These are phyloP conservation scores for Cryptococcus jaspeensis DNA, from an alignment of 1,284 basidiomycete genomes.

Conservation along the genomic window DNA sequence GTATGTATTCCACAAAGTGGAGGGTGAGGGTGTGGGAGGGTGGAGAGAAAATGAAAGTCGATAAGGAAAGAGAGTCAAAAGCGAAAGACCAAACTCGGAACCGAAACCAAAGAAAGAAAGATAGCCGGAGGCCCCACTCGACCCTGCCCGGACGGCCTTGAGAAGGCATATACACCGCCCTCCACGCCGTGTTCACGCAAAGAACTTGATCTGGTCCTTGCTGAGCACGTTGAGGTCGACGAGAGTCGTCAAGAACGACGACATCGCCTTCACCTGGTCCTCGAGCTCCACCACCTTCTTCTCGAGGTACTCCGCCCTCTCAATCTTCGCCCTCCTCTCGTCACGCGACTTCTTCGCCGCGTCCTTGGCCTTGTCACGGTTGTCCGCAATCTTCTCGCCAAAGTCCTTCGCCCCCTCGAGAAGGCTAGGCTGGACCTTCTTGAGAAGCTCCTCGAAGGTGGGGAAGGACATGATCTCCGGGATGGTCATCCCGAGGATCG, in stretches of 20 bases:
- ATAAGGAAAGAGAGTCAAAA: too few relatives aligned
- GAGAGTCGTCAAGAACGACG: slow-evolving; percentile 22
- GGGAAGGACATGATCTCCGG: slow-evolving; percentile 34
- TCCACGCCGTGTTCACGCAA: slow-evolving; percentile 2
- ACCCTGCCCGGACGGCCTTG: too few relatives aligned
- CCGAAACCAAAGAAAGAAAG: too few relatives aligned
- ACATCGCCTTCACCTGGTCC: slow-evolving; percentile 26
- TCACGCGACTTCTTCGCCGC: slow-evolving; percentile 45
- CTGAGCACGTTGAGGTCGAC: slow-evolving; percentile 29
- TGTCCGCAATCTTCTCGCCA: slow-evolving; percentile 40
- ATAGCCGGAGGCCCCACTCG: too few relatives aligned
- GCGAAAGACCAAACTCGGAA: too few relatives aligned
- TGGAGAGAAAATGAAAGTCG: too few relatives aligned
- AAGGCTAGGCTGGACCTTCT: slow-evolving; percentile 29
- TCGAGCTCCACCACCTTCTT: slow-evolving; percentile 33
- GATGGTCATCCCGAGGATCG: slow-evolving; percentile 34
- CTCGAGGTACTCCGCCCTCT: slow-evolving; percentile 31
- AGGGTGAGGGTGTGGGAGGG: too few relatives aligned
- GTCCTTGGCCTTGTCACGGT: slow-evolving; percentile 44
- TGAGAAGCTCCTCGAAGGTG: slow-evolving; percentile 27
- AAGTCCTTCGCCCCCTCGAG: slow-evolving; percentile 30
- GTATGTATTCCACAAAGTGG: too few relatives aligned
- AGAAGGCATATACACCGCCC: too few relatives aligned
- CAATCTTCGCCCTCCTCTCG: slow-evolving; percentile 40
- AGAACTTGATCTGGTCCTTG: slow-evolving; percentile 25